Evolutionary conservation across 2,329 filamentous ascomycete genomes (phyloP).

Genomic region (Colletotrichum sp.): DNA sequence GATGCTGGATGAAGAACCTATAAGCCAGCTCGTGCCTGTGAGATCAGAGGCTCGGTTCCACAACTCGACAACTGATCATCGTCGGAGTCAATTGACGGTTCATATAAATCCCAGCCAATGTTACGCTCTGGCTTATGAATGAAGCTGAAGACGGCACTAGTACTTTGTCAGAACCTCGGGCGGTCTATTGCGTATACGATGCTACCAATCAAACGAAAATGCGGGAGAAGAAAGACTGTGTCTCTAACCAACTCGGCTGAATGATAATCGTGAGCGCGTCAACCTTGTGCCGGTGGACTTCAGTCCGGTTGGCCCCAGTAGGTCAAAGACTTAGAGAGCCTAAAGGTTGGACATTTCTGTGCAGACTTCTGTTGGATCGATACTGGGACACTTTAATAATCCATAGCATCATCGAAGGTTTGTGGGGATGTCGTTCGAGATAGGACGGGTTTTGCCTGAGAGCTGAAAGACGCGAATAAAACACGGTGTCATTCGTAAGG

Average conservation of each 20-base stretch:
- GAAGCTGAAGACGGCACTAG: background rate
- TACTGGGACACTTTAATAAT: too few species aligned
- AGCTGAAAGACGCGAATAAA: too few species aligned
- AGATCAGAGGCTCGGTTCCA: background rate
- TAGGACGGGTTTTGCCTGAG: too few species aligned
- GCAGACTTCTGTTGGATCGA: too few species aligned
- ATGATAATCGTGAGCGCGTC: background rate
- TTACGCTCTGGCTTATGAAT: background rate
- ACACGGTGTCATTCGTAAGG: too few species aligned
- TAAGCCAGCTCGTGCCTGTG: background rate
- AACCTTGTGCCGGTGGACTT: background rate
- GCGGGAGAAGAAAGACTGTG: background rate
- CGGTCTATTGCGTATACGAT: background rate
- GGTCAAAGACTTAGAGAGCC: too few species aligned
- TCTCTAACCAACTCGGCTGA: background rate
- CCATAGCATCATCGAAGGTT: too few species aligned
- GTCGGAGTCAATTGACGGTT: background rate
- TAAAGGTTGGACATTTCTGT: too few species aligned
- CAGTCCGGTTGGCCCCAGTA: background rate
- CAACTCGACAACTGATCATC: background rate
- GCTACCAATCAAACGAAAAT: background rate
- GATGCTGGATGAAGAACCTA: background rate
- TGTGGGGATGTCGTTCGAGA: too few species aligned
- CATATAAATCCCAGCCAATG: background rate
- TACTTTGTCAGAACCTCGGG: rapidly evolving